Conservation (phyloP, 2,329 filamentous ascomycete species). For the Ophiostoma sp. region DNA sequence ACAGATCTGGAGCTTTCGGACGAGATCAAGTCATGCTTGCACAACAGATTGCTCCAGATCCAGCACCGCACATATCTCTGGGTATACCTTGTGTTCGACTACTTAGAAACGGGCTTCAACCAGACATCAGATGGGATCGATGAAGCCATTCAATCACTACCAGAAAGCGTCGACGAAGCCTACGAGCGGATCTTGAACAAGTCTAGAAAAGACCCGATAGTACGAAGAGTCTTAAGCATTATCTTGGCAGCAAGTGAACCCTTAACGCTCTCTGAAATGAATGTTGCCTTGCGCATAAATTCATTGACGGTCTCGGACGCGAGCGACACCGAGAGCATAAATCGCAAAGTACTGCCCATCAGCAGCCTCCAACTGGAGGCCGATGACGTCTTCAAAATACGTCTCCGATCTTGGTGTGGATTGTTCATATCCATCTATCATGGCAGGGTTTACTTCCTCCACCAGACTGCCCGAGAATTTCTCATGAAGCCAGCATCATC, state of each 20-base stretch:
- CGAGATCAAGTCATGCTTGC: constrained; percentile 27
- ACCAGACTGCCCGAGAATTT: constrained; percentile 40
- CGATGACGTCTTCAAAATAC: constrained; percentile 28
- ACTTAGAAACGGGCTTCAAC: constrained; percentile 23
- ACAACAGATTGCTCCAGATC: constrained; percentile 29
- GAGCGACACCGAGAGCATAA: too few species aligned
- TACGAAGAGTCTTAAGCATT: constrained; percentile 33
- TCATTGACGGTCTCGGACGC: constrained; percentile 28
- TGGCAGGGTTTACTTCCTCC: constrained; percentile 36
- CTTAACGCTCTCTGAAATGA: constrained; percentile 36
- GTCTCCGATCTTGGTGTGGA: constrained; percentile 35
- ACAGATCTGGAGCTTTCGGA: constrained; percentile 7
- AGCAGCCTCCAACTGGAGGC: constrained; percentile 31
- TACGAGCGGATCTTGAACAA: constrained; percentile 30
- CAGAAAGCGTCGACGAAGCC: constrained; percentile 31
- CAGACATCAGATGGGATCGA: constrained; percentile 27
- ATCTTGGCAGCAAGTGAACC: constrained; percentile 35
- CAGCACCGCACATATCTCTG: constrained; percentile 42
- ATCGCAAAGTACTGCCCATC: too few species aligned
- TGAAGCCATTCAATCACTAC: constrained; percentile 29
- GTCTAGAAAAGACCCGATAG: constrained; percentile 27
- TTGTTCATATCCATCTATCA: constrained; percentile 37
- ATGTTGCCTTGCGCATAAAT: constrained; percentile 32
- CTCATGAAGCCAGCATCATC: constrained; percentile 29
- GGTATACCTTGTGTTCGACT: too few species aligned